These are phyloP conservation scores for Metarhizium brunneum DNA, from an alignment of 2,329 filamentous ascomycete genomes.

Conservation along the genomic window DNA sequence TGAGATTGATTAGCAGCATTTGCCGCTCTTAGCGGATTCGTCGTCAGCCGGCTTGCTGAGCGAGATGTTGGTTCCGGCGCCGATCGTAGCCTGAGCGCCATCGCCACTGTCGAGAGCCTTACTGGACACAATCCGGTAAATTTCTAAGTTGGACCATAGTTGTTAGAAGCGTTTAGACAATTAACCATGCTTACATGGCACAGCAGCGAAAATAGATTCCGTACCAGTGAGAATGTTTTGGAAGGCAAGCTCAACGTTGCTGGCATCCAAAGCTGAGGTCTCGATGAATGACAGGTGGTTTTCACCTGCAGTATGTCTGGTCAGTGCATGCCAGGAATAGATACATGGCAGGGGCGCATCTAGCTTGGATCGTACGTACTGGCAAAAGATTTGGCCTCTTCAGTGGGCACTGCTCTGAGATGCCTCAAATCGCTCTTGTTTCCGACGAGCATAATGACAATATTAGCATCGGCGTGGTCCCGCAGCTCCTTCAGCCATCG, in stretches of 20 bases:
- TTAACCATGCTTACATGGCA: not conserved
- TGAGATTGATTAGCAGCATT: slow-evolving; percentile 59
- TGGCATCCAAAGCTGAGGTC: slow-evolving; percentile 95
- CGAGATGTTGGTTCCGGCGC: slow-evolving; percentile 72
- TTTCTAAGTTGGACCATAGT: slow-evolving; percentile 53
- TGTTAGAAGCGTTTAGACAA: not conserved
- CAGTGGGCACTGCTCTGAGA: slow-evolving; percentile 89
- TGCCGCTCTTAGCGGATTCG: slow-evolving; percentile 63
- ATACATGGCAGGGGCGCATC: not conserved
- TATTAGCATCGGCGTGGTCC: slow-evolving; percentile 96
- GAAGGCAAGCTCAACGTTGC: slow-evolving; percentile 98
- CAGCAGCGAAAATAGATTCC: slow-evolving; percentile 13
- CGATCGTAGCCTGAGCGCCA: slow-evolving; percentile 67
- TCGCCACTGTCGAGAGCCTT: slow-evolving; percentile 93
- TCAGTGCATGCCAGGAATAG: not conserved
- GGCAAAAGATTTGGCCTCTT: slow-evolving; percentile 96
- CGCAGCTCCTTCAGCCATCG: slow-evolving; percentile 98
- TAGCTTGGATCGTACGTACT: slow-evolving; percentile 46
- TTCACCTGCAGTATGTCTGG: slow-evolving; percentile 55
- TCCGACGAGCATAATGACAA: slow-evolving; percentile 98
- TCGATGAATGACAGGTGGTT: slow-evolving; percentile 99
- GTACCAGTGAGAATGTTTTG: slow-evolving; percentile 98
- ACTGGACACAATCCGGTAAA: slow-evolving; percentile 98
- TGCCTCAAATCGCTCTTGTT: slow-evolving; percentile 99
- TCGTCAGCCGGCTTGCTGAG: slow-evolving; percentile 79